Percentiles rank a stretch among this genome's conserved stretches.
These are phyloP conservation scores for Fusarium miscanthi DNA, from an alignment of 2,329 filamentous ascomycete species.

Conservation along the genomic window DNA sequence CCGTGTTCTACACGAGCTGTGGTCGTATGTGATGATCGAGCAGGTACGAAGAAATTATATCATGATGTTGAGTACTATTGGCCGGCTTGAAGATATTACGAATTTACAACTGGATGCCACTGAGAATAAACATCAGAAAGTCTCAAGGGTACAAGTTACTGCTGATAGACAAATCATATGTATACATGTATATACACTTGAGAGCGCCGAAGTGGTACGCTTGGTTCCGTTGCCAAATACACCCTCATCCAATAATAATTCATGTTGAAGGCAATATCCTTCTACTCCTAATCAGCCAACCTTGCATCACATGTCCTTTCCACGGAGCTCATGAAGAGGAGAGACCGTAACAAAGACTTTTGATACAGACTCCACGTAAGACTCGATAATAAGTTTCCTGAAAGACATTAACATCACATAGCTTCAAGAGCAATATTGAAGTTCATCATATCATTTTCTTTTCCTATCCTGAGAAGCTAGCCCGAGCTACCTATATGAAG, in stretches of 20 bases:
- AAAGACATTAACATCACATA: neutral
- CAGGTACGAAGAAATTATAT: neutral
- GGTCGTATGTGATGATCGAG: constrained; percentile 31
- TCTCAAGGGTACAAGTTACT: neutral
- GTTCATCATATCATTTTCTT: constrained; percentile 31
- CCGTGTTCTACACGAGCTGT: constrained; percentile 39
- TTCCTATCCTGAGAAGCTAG: constrained; percentile 40
- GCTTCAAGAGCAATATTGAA: neutral
- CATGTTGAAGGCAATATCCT: neutral
- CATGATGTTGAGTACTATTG: neutral
- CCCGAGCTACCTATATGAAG: constrained; percentile 33
- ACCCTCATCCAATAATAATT: neutral
- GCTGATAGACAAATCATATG: neutral
- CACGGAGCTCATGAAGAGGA: neutral
- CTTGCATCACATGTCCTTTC: neutral
- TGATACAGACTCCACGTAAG: neutral
- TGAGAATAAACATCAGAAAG: too few relatives aligned
- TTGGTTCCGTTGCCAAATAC: neutral
- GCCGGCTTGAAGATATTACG: neutral
- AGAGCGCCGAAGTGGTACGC: neutral
- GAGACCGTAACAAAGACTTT: neutral
- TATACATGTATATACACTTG: neutral
- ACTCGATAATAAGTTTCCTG: neutral
- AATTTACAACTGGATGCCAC: too few relatives aligned
- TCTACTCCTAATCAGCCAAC: neutral